phyloP scores from a whole-genome alignment of 2,329 filamentous ascomycete species.

The Xylaria sp. region DNA sequence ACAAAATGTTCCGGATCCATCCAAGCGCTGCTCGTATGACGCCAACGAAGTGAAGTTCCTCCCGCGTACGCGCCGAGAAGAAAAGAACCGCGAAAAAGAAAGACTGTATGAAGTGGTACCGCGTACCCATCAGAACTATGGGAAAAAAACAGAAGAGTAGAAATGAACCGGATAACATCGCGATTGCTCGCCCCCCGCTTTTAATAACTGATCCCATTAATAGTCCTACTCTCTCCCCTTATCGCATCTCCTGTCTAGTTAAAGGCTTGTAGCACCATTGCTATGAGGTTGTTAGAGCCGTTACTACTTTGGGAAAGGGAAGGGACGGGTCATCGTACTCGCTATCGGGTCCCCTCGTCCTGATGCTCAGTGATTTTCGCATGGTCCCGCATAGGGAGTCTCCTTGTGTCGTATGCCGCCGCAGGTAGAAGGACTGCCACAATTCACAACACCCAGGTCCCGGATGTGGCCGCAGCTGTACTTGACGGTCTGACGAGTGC shows the following conservation, averaged over 20 bases:
- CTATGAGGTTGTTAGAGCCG: constrained; percentile 15
- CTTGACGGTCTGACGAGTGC: constrained; percentile 38
- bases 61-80: constrained; percentile 13
- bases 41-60: constrained; percentile 34
- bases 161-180: constrained; percentile 36
- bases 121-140: constrained; percentile 31
- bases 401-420: constrained; percentile 13
- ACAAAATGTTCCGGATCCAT: constrained; percentile 19
- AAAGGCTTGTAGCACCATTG: constrained; percentile 17
- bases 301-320: neutral
- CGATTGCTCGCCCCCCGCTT: constrained; percentile 46
- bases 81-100: constrained; percentile 24
- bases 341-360: neutral
- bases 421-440: constrained; percentile 31
- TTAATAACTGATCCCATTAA: constrained; percentile 38
- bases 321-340: constrained; percentile 9
- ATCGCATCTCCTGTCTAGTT: neutral
- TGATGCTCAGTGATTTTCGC: constrained; percentile 18
- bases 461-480: constrained; percentile 41
- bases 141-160: constrained; percentile 25
- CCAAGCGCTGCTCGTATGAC: constrained; percentile 25
- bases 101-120: constrained; percentile 25
- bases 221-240: constrained; percentile 28
- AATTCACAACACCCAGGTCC: constrained; percentile 24
- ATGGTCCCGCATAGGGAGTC: constrained; percentile 25